These are phyloP conservation scores for Cylindrotheca closterium DNA, from an alignment of 108 stramenopile genomes.

Conservation along the genomic window DNA sequence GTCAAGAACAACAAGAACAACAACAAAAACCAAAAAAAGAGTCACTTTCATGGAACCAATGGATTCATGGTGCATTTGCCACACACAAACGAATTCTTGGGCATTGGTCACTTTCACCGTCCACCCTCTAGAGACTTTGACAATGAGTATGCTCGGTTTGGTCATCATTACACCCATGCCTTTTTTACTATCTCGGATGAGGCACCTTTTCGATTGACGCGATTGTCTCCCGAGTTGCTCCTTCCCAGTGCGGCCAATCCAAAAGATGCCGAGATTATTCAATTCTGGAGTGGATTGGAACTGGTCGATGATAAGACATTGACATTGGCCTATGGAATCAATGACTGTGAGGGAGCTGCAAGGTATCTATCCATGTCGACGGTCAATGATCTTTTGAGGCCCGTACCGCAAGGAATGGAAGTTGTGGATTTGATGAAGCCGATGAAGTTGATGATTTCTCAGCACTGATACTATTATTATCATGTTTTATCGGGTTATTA, in stretches of 20 bases:
- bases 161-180: constrained; percentile 85
- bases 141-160: constrained; percentile 76
- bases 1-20: background rate
- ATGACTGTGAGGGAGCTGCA: constrained; percentile 68
- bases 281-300: constrained; percentile 81
- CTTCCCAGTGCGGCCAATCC: constrained; percentile 33
- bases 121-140: constrained; percentile 54
- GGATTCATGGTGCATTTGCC: constrained; percentile 77
- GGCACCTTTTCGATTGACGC: constrained; percentile 47
- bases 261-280: constrained; percentile 78
- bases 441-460: too few species aligned
- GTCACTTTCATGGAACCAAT: constrained; percentile 81
- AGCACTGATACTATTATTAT: too few species aligned
- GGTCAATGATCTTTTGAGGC: constrained; percentile 30
- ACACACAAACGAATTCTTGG: constrained; percentile 58
- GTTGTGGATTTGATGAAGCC: constrained; percentile 59
- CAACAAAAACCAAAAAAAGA: constrained; percentile 33
- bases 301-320: constrained; percentile 37
- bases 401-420: constrained; percentile 55
- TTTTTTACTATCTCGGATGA: constrained; percentile 43
- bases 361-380: constrained; percentile 18
- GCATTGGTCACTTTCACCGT: constrained; percentile 86
- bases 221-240: constrained; percentile 72
- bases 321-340: constrained; percentile 58
- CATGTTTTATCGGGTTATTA: too few species aligned